phyloP scores from a whole-genome alignment of 176 grass and related monocot genomes.

The Saccharum officinarum region DNA sequence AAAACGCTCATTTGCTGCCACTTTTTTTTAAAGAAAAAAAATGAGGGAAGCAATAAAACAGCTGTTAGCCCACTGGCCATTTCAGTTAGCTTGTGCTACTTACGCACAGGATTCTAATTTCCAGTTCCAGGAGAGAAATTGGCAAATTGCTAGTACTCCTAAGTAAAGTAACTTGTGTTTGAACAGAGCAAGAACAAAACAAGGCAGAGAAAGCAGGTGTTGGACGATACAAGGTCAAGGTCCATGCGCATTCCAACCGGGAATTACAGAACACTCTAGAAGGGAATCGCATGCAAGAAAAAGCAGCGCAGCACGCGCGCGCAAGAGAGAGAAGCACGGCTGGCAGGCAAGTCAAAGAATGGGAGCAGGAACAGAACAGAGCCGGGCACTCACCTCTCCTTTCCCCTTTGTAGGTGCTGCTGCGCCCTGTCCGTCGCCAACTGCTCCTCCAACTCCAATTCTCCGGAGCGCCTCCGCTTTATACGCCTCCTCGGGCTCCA shows the following conservation, averaged over 20 bases:
- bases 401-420: neutral
- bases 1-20: neutral
- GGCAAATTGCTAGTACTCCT: neutral
- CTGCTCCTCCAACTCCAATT: neutral
- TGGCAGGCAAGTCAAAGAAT: neutral
- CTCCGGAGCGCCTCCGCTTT: neutral
- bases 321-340: neutral
- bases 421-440: neutral
- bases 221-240: neutral
- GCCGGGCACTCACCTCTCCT: neutral
- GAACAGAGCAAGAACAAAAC: neutral
- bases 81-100: neutral
- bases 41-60: neutral
- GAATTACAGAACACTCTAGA: too few relatives aligned
- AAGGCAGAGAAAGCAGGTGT: neutral
- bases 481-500: neutral
- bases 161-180: neutral
- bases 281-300: neutral
- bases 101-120: neutral
- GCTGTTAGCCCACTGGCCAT: neutral
- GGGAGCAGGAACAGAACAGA: neutral
- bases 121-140: too few relatives aligned
- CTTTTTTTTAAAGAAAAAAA: too few relatives aligned
- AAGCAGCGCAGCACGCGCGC: neutral
- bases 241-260: neutral